Percentiles rank a stretch among this genome's conserved stretches.
phyloP scores from a whole-genome alignment of 768 basidiomycete genomes.

The Arthromyces matolae region DNA sequence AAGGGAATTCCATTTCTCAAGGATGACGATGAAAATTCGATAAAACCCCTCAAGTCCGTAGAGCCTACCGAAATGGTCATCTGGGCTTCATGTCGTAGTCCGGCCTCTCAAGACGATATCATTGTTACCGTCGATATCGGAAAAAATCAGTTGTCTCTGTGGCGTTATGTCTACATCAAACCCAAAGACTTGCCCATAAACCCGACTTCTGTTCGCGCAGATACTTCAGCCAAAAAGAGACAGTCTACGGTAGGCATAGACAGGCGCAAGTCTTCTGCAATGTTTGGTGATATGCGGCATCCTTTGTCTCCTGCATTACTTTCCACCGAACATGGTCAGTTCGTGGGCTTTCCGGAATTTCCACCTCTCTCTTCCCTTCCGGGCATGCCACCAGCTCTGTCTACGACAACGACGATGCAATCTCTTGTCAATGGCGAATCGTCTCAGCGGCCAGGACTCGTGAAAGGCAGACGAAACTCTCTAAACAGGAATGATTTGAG shows the following conservation, averaged over 20 bases:
- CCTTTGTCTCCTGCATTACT: conserved; percentile 35
- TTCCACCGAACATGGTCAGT: conserved; percentile 31
- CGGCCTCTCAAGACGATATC: conserved; percentile 42
- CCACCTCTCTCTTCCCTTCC: conserved; percentile 45
- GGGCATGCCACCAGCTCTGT: conserved; percentile 51
- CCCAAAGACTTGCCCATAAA: conserved; percentile 52
- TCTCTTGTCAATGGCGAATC: conserved; percentile 37
- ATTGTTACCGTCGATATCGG: conserved; percentile 58
- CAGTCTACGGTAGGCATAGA: conserved; percentile 34
- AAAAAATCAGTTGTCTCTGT: conserved; percentile 53
- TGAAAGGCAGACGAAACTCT: conserved; percentile 41
- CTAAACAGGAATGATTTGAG: conserved; percentile 52
- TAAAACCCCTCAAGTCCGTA: conserved; percentile 49
- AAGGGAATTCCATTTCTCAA: conserved; percentile 34
- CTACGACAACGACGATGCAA: conserved; percentile 50
- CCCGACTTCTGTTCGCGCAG: conserved; percentile 24
- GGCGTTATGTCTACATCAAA: conserved; percentile 69
- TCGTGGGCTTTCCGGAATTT: conserved; percentile 37
- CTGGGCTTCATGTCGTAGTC: conserved; percentile 48
- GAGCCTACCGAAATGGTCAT: conserved; percentile 63
- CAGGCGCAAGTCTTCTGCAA: conserved; percentile 37
- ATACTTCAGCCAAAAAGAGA: conserved; percentile 33
- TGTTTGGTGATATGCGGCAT: conserved; percentile 33
- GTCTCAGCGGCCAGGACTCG: conserved; percentile 25
- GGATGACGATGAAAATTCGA: conserved; percentile 52